Evolutionary conservation across 2,329 filamentous ascomycete genomes (phyloP).

Genomic region (Fusarium goolgardi): DNA sequence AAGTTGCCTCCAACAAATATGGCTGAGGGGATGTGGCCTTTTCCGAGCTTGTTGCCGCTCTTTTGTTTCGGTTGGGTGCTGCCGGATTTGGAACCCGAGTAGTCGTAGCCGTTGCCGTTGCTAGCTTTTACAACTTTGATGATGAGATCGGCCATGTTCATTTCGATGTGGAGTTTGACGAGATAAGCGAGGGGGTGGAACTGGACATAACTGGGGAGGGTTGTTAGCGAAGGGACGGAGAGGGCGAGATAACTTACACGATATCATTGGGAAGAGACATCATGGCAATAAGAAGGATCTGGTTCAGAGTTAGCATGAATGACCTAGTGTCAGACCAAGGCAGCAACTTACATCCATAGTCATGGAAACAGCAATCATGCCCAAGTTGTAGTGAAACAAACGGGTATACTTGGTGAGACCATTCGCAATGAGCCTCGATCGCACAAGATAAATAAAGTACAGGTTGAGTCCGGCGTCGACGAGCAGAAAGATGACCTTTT

Average conservation of each 20-base stretch:
- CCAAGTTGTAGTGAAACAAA: constrained; percentile 54
- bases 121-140: constrained; percentile 51
- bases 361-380: constrained; percentile 49
- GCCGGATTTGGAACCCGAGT: constrained; percentile 40
- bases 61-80: constrained; percentile 29
- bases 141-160: constrained; percentile 65
- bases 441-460: constrained; percentile 64
- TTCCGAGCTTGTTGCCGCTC: constrained; percentile 12
- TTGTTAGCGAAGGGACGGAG: not conserved
- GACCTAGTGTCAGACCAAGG: rapidly evolving
- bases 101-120: constrained; percentile 39
- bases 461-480: constrained; percentile 62
- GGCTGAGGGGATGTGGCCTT: constrained; percentile 26
- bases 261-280: constrained; percentile 49
- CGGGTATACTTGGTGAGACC: constrained; percentile 62
- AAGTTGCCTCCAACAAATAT: constrained; percentile 43
- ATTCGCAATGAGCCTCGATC: constrained; percentile 58
- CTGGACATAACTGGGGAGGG: constrained; percentile 52
- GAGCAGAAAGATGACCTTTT: constrained; percentile 63
- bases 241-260: constrained; percentile 38
- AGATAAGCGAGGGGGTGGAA: constrained; percentile 65
- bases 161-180: constrained; percentile 65
- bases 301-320: not conserved
- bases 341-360: constrained; percentile 44
- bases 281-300: constrained; percentile 48